A percentile compares a stretch with the other conserved stretches of the same genome.
phyloP scores from a whole-genome alignment of 352 stramenopile genomes.

The Phytophthora tubulina region DNA sequence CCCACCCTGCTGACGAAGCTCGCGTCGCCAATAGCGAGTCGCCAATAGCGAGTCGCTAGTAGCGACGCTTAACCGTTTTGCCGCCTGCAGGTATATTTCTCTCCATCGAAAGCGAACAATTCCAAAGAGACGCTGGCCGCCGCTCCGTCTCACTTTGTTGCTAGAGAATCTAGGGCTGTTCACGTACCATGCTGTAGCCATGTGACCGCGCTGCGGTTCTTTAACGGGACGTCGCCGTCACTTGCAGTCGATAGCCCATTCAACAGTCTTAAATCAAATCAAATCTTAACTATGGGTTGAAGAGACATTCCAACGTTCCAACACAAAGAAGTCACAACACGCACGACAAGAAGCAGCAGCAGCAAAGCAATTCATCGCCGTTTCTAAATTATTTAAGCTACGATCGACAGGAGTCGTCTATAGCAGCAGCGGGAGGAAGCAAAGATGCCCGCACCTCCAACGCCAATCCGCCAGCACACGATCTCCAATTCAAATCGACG shows the following conservation, averaged over 20 bases:
- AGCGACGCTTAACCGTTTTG: neutral
- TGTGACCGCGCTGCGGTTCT: neutral
- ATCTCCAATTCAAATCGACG: neutral
- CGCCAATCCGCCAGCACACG: neutral
- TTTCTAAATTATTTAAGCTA: conserved; percentile 45
- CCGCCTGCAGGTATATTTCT: neutral
- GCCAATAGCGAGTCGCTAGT: neutral
- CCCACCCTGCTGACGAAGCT: neutral
- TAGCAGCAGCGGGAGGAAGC: neutral
- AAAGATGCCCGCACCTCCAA: conserved; percentile 8
- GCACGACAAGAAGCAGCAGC: conserved; percentile 5
- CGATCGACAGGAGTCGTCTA: neutral
- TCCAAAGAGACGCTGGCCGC: neutral
- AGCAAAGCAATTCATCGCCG: conserved; percentile 28
- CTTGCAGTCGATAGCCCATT: no score
- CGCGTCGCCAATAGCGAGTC: neutral
- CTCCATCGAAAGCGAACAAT: conserved; percentile 5
- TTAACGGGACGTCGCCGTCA: neutral
- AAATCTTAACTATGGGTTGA: no score
- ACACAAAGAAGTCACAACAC: neutral
- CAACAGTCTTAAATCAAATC: no score
- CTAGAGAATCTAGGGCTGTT: neutral
- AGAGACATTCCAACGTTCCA: neutral
- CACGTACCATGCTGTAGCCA: neutral
- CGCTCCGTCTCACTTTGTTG: no score